These are phyloP conservation scores for Salix dunnii DNA, from an alignment of 345 rosid genomes.

Conservation along the genomic window DNA sequence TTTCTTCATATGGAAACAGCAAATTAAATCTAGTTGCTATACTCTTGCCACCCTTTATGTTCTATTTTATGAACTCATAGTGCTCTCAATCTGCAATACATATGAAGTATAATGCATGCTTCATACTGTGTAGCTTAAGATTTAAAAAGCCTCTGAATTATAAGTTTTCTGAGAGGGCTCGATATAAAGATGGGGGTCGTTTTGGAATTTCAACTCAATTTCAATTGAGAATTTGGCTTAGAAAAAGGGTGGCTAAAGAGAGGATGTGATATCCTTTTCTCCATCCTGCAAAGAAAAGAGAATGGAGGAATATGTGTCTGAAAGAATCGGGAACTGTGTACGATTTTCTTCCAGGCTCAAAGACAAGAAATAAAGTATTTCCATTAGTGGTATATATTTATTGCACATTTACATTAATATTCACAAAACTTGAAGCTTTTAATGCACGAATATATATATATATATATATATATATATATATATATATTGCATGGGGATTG, in stretches of 20 bases:
- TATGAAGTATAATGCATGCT: too few species aligned
- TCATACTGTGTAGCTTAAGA: too few species aligned
- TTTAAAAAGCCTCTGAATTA: neutral
- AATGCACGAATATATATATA: neutral
- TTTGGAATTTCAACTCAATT: neutral
- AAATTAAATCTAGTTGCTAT: neutral
- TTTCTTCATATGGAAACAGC: neutral
- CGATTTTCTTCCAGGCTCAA: conserved; percentile 45
- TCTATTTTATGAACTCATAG: neutral
- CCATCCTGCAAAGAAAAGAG: conserved; percentile 35
- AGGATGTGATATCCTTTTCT: conserved; percentile 10
- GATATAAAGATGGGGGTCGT: neutral
- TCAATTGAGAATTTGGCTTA: conserved; percentile 11
- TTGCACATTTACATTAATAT: neutral
- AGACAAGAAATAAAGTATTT: conserved; percentile 43
- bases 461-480: too few species aligned
- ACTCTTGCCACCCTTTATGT: neutral
- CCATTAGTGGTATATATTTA: neutral
- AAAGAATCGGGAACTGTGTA: conserved; percentile 58
- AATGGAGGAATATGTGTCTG: conserved; percentile 32
- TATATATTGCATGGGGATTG: conserved; percentile 42
- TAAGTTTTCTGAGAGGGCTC: too few species aligned
- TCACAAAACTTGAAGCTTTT: conserved; percentile 15
- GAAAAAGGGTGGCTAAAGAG: neutral
- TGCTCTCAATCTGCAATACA: neutral